A percentile compares a stretch with the other conserved stretches of the same genome.
phyloP scores from a whole-genome alignment of 345 rosid species.

The Arabis hirsuta region DNA sequence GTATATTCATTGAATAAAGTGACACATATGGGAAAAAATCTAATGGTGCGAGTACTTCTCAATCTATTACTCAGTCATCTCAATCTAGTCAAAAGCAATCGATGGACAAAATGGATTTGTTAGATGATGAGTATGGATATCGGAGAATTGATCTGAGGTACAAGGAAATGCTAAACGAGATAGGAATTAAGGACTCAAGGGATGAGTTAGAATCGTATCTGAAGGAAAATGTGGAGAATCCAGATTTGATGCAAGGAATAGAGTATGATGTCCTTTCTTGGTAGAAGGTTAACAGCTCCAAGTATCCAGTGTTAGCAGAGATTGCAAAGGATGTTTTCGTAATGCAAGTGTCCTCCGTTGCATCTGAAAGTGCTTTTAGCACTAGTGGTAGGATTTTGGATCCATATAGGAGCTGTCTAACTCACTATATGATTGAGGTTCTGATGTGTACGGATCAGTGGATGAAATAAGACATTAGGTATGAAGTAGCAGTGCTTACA shows the following conservation, averaged over 20 bases:
- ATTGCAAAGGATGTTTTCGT: neutral
- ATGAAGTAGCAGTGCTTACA: no score
- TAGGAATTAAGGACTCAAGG: neutral
- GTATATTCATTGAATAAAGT: no score
- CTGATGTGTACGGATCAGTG: no score
- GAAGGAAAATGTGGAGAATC: neutral
- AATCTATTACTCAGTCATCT: no score
- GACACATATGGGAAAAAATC: no score
- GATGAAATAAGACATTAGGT: no score
- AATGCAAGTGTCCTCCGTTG: neutral
- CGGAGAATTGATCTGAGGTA: no score
- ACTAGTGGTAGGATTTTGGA: neutral
- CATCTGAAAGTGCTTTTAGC: neutral
- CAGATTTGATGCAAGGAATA: no score
- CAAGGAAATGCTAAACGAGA: neutral
- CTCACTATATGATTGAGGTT: neutral
- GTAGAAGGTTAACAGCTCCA: neutral
- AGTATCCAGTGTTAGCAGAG: neutral
- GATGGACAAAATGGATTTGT: no score
- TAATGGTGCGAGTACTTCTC: no score
- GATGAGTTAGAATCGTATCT: neutral
- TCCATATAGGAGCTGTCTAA: neutral
- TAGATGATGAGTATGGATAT: no score
- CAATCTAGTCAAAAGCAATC: no score
- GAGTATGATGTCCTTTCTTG: neutral